A percentile compares a stretch with the other conserved stretches of the same genome.
phyloP scores from a whole-genome alignment of 805 yeast genomes.

The Spathaspora boniae region DNA sequence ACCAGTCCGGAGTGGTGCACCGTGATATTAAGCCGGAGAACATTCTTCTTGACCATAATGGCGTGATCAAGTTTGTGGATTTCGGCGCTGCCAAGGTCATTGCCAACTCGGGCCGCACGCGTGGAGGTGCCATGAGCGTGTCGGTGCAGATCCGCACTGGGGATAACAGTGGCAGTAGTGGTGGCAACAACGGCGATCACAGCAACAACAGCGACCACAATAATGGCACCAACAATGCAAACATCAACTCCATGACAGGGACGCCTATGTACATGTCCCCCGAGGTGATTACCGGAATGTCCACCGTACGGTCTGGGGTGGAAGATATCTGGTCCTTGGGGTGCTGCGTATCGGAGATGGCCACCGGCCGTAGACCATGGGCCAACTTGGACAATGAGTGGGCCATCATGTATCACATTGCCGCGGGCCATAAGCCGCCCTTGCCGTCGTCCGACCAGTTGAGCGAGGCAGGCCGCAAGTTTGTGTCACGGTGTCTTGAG shows the following conservation, averaged over 20 bases:
- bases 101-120: slow-evolving; percentile 54
- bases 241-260: slow-evolving; percentile 66
- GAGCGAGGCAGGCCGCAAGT: slow-evolving; percentile 66
- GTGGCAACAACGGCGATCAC: slow-evolving; percentile 3
- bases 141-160: slow-evolving; percentile 1
- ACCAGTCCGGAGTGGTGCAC: slow-evolving; percentile 93
- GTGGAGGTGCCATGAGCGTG: slow-evolving; percentile 18
- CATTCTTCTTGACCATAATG: slow-evolving; percentile 82
- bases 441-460: slow-evolving; percentile 78
- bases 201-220: neutral
- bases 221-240: slow-evolving; percentile 10
- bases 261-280: slow-evolving; percentile 99
- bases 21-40: slow-evolving; percentile 96
- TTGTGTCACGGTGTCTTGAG: slow-evolving; percentile 72
- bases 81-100: slow-evolving; percentile 96
- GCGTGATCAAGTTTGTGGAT: slow-evolving; percentile 92
- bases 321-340: slow-evolving; percentile 96
- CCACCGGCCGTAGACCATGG: slow-evolving; percentile 96
- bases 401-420: slow-evolving; percentile 98
- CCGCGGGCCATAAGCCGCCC: slow-evolving; percentile 89
- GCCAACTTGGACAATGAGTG: slow-evolving; percentile 92
- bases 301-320: slow-evolving; percentile 58
- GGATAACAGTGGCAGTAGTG: slow-evolving; percentile 1
- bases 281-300: slow-evolving; percentile 82
- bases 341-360: slow-evolving; percentile 94